Conservation (phyloP, 305 asterid genomes). For the Rubia occidens region DNA sequence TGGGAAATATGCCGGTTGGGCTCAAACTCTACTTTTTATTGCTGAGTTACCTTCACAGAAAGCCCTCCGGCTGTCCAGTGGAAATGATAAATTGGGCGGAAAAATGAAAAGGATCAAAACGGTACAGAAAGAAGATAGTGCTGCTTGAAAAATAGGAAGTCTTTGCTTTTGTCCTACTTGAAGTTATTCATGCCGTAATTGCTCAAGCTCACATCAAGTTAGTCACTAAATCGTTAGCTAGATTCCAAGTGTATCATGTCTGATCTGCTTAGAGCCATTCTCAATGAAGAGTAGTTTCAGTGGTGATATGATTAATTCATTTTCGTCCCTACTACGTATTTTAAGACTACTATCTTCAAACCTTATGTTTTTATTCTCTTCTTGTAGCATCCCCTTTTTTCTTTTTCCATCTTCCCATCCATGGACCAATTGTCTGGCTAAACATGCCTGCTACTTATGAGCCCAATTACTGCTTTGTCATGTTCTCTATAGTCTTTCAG, state of each 20-base stretch:
- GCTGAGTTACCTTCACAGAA: conserved; percentile 87
- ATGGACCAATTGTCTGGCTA: background rate
- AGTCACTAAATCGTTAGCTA: too few species aligned
- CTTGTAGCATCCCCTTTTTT: background rate
- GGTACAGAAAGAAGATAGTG: conserved; percentile 22
- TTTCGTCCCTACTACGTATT: background rate
- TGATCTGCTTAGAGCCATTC: background rate
- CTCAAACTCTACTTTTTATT: conserved; percentile 89
- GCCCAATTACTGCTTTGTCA: background rate
- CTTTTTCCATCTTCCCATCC: background rate
- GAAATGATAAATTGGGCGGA: conserved; percentile 24
- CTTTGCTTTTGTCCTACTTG: background rate
- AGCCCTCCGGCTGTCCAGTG: conserved; percentile 42
- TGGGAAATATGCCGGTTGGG: conserved; percentile 99
- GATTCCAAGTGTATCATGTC: conserved; percentile 1
- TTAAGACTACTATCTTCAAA: background rate
- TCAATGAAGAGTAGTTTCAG: background rate
- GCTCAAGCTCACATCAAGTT: background rate
- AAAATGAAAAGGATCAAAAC: conserved; percentile 21
- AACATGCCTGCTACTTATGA: background rate
- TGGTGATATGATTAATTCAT: background rate
- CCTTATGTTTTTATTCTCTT: background rate
- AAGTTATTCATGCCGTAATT: background rate
- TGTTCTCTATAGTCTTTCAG: background rate
- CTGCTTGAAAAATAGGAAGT: conserved; percentile 20